These are phyloP conservation scores for Dothistroma pini DNA, from an alignment of 2,329 filamentous ascomycete species.

Conservation along the genomic window DNA sequence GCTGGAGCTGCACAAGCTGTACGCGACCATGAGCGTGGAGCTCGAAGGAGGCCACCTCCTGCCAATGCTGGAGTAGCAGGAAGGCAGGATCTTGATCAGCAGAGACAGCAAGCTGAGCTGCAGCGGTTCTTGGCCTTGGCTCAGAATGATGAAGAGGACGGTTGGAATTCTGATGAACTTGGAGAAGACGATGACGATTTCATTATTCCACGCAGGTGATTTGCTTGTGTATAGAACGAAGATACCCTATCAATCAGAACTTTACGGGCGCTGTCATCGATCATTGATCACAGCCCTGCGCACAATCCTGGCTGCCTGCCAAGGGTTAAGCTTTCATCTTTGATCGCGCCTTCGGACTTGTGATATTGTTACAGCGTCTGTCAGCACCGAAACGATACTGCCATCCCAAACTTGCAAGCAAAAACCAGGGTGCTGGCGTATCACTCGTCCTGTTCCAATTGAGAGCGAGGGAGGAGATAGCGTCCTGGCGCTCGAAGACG, in stretches of 20 bases:
- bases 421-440: background rate
- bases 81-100: conserved; percentile 15
- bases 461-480: too few species aligned
- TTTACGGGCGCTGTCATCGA: background rate
- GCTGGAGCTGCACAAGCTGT: conserved; percentile 19
- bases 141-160: conserved; percentile 53
- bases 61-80: conserved; percentile 7
- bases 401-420: background rate
- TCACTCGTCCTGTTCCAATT: background rate
- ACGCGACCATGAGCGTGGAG: conserved; percentile 22
- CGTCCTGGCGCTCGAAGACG: too few species aligned
- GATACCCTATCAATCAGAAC: conserved; percentile 3
- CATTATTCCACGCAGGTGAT: conserved; percentile 21
- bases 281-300: background rate
- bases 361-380: too few species aligned
- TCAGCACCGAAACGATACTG: too few species aligned
- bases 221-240: conserved; percentile 3
- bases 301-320: background rate
- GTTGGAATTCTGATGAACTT: conserved; percentile 58
- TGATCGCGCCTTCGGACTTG: too few species aligned
- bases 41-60: conserved; percentile 7
- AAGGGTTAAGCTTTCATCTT: background rate
- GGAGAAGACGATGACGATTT: conserved; percentile 38
- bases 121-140: conserved; percentile 53
- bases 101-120: conserved; percentile 36